Base-by-base conservation (phyloP, 805 yeast genomes). In the Kodamaea kakaduensis region DNA sequence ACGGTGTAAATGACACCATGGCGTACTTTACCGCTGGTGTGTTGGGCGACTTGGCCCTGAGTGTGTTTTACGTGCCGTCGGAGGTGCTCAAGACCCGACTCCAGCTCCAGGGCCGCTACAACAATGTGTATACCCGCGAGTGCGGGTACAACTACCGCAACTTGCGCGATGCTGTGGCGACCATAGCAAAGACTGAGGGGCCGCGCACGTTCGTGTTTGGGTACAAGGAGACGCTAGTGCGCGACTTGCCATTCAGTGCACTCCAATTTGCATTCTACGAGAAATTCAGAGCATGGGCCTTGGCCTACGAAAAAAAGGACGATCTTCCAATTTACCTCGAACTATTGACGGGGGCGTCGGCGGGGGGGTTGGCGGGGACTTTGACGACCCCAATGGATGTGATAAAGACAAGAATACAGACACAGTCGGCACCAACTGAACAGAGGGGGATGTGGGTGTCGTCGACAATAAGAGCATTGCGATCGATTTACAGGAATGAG, bases 171-270 rank as follows among this genome's bases (percentile, higher is more conserved):
- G 96, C 97, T 1, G 64, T 82, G 2, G 45, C 51, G 9, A 76
- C 85, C 1, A 81, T 93, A 3, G 60, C 76, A 1, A 62, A 64
- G 34, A 62, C 59, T 0, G 98, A 93, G 62, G 97, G 97, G 8
- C 55, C 71, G 31, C 61, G 71, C 9, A 80, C 97, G 0, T 67
- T 93, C 43, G 84, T 84, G 40, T 86, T 75, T 56, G 99, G 99
- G 0, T 93, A 90, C 62, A 88, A 84, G 57, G 97, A 97, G 17
- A 93, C 99, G 0, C 64, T 93, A 41, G 76, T 83, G 14, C 75
- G 99, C 44, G 99, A 93, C 54, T 64, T 93, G 46, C 99, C 99
- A 5, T 93, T 93, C 59, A 84, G 95, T 47, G 97, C 97, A 1
- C 69, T 93, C 34, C 98, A 93, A 56, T 83, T 93, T 65, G 95